Base-by-base conservation (phyloP, 2,329 filamentous ascomycete species). In the Epichloe elymi region DNA sequence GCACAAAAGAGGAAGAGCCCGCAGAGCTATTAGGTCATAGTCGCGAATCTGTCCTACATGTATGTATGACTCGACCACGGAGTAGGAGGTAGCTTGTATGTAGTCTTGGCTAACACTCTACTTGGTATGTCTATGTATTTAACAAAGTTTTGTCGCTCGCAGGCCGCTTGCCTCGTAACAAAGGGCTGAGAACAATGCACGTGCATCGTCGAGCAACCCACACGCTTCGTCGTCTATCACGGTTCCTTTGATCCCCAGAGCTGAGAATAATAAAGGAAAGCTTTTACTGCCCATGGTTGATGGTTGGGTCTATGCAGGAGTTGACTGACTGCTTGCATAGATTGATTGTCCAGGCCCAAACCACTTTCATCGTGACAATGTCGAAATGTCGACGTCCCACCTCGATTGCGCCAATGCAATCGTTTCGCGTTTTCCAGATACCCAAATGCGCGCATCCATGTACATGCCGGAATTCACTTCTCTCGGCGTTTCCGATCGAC, bases 401-500 rank as follows among this genome's bases (percentile, higher is more conserved):
- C 30, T 30, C 3, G 30, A 30, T 30, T 30, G 8, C 30, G 30
- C 30, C 30, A 30, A 11, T 30, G 30, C 8, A 30, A 10, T 30
- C 30, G 30, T 4, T 30, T 30, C 8, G 30, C 8, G 30, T 4
- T 30, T 30, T 30, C 3, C 8, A 11, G 30, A 30, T 30, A 30
- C 30, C 11, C 30, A 30, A 30, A 30, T 30, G 30, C 30, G 30
- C 30, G 8, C 8, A 30, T 42, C 39, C n/a, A 42, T 42, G 17
- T 23, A 38, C 36, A 11, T 30, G 30, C 30, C 30, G 8, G 30
- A 11, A 30, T 30, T 44, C 48, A 47, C 44, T 47, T 43, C 33
- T 52, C 52, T 20, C 55, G 53, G 41, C 67, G 60, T 23, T 58
- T 59, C 47, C 69, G 61, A 19, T 73, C 67, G 12, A 75, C 69